Evolutionary conservation across 2,329 filamentous ascomycete species (phyloP), one percentile per base, ranked within the genome.

Genomic region (Paraphaeosphaeria sporulosa): DNA sequence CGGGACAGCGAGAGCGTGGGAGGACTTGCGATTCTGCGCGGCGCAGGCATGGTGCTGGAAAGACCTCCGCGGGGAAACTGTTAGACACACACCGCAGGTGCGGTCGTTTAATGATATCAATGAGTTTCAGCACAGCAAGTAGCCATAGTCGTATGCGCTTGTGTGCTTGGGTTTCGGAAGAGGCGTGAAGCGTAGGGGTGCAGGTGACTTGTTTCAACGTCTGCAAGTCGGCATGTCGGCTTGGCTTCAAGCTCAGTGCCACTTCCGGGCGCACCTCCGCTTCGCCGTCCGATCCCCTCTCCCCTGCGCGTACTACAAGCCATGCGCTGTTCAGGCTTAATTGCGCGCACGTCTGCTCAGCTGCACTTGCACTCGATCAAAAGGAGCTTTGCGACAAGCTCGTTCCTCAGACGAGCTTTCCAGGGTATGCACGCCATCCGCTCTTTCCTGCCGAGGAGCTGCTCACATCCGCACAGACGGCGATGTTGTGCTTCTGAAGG

Each of bases 401-500:
- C 65, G 10, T 48, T 57, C 50, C 58, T 66, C 27, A 55, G 57
- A 49, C 69, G 69, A 55, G 65, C 65, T 13, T 77, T 75, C 58
- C 59, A 72, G 72, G 73, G 74, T 64, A 71, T 70, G 68, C 51
- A 27, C 53, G 27, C 32, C 10, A 51, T 55, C 52, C 50, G 38
- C 19, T 30, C 43, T 36, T 19, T 55, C 34, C 34, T 25, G 6
- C 34, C 42, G 42, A 30, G 42, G 34, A 44, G n/a, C 51, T 38
- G 61, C 67, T 70, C 58, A 68, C 62, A 56, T 21, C 53, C 58
- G 40, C 55, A 46, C 61, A 77, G 78, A 78, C 55, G 74, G 73
- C 60, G 78, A 80, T 55, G 60, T 76, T 25, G 80, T 82, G 34
- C 69, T 84, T 21, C 72, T 84, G 32, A 79, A 79, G 48, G 72